Evolutionary conservation across 1,284 basidiomycete genomes (phyloP), one percentile per base, ranked within the genome.

Genomic region (Tilletiopsis washingtonensis): DNA sequence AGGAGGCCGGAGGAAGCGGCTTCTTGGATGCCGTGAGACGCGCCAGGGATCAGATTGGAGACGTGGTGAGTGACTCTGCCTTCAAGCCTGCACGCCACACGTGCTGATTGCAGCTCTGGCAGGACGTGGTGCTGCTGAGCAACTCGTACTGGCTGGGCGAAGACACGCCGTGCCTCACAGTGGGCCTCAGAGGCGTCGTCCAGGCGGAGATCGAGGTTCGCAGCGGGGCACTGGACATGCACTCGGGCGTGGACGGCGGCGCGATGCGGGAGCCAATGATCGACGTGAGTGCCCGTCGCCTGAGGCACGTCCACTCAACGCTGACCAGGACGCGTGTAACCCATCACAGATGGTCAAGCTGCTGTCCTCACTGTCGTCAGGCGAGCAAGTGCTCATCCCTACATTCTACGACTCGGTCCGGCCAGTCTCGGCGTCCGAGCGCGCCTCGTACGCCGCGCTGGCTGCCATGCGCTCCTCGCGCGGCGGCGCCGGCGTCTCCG

Each of bases 71-170:
- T 52, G 12, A n/a, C n/a, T n/a, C n/a, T n/a, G n/a, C n/a, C n/a
- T n/a, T 17, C 11, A 34, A 27, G 17, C 19, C 32, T n/a, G n/a
- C n/a, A n/a, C n/a, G n/a, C 36, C 21, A 17, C 27, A 44, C 40
- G 43, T 5, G 19, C 23, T 12, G 29, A 40, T 2, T 12, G 20
- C 12, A 21, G 12, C 39, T 9, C 9, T 40, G n/a, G 12, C 41
- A 47, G 43, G 67, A 70, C 43, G 62, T 64, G 6, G 51, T 73
- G 23, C 49, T 67, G 14, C 51, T 60, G 17, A 77, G 76, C 64
- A 98, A 98, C 71, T 96, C 91, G 27, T 93, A 90, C 15, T 98
- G 93, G 91, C 87, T 97, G 58, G 86, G 86, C 26, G 90, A 96
- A 65, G 83, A 86, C 55, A 82, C 84, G n/a, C 91, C 93, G 0